phyloP scores from a whole-genome alignment of 1,284 basidiomycete species.

The Apiotrichum laibachii region DNA sequence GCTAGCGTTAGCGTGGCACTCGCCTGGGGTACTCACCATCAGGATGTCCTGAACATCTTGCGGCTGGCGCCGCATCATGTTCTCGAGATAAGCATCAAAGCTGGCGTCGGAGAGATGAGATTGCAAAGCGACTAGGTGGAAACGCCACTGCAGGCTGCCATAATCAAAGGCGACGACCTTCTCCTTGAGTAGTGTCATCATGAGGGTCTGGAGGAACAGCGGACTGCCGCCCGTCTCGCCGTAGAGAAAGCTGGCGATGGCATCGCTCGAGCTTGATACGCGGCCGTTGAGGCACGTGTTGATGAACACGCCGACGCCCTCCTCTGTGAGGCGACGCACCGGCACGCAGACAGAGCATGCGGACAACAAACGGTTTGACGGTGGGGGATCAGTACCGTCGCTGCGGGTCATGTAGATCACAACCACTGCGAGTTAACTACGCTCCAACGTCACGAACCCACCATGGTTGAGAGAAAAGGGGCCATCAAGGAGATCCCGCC shows the following conservation, averaged over 20 bases:
- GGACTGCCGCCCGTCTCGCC: conserved; percentile 35
- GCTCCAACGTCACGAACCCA: neutral
- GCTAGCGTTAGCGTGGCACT: conserved; percentile 11
- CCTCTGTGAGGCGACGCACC: conserved; percentile 27
- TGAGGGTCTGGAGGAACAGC: conserved; percentile 32
- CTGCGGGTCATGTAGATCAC: conserved; percentile 26
- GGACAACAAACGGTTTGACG: conserved; percentile 2
- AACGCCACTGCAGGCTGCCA: conserved; percentile 30
- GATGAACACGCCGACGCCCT: conserved; percentile 25
- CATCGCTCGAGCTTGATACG: conserved; percentile 15
- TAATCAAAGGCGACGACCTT: conserved; percentile 34
- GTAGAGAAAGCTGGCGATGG: conserved; percentile 30
- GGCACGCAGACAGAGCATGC: conserved; percentile 11
- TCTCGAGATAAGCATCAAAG: conserved; percentile 34
- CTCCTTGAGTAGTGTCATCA: conserved; percentile 33
- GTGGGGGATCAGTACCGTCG: neutral
- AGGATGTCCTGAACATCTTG: conserved; percentile 25
- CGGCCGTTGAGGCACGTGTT: conserved; percentile 26
- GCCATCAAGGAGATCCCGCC: conserved; percentile 5
- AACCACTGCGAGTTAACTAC: conserved; percentile 16
- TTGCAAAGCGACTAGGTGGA: conserved; percentile 30
- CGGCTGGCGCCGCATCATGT: conserved; percentile 26
- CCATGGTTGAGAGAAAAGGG: neutral
- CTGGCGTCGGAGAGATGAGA: conserved; percentile 31
- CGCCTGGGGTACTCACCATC: conserved; percentile 15